Evolutionary conservation across 257 asterid species (phyloP), one percentile per base, ranked within the genome.

Genomic region (Coffea eugenioides): DNA sequence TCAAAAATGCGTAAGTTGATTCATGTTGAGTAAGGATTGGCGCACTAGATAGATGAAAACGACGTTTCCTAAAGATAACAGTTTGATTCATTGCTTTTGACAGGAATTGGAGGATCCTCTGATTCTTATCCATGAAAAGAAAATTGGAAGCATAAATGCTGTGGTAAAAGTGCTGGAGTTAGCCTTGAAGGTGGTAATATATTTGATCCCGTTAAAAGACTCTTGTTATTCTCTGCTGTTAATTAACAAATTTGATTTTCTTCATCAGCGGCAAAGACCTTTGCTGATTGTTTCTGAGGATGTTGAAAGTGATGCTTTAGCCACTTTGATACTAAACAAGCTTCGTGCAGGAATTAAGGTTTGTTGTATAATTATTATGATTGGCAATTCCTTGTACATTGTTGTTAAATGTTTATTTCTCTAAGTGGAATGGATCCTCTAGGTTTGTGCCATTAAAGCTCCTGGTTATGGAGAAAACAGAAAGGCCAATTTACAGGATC

Each of bases 391-490:
- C 8, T 2, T 18, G 10, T 45, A 45, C n/a, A 23, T 43, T 0
- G 23, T 23, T 66, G 0, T 68, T 5, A 3, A 69, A 45, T 36
- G 49, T 25, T 25, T 65, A 52, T 61, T 48, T 79, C 12, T 74
- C 48, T 36, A 14, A 31, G n/a, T 70, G 34, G 71, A 27, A 25
- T 45, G 67, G 61, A 18, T 69, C 36, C 52, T 76, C 13, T 21
- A 91, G 94, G 94, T 88, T 57, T 90, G 92, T 45, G 92, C 92
- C 74, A 76, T 90, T 73, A 90, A 90, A 87, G 92, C 94, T 78
- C 94, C 91, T 56, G 94, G 92, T 36, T 90, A 85, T 88, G 94
- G 92, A 72, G 94, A 90, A 74, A 90, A 87, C 79, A 84, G 94
- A 71, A 90, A 88, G 80, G 83, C 91, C 25, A 74, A 64, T 80